phyloP scores from a whole-genome alignment of 768 basidiomycete species.

The Suillus sp. region DNA sequence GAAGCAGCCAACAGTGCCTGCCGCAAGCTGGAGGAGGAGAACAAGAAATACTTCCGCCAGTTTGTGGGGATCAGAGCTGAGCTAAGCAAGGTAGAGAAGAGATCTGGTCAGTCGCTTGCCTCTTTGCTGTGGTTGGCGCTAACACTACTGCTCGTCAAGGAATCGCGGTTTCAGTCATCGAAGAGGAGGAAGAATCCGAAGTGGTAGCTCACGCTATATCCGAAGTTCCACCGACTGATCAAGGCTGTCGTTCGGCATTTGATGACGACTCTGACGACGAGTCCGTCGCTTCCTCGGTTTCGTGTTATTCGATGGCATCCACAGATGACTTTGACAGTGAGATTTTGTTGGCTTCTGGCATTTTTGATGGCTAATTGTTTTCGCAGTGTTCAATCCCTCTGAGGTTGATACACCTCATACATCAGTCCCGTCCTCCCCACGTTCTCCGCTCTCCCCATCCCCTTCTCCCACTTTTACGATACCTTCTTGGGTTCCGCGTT shows the following conservation, averaged over 20 bases:
- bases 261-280: slow-evolving; percentile 3
- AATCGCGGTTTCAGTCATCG: background rate
- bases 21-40: background rate
- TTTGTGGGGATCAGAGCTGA: slow-evolving; percentile 1
- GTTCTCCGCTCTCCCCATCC: background rate
- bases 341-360: background rate
- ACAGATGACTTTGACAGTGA: slow-evolving; percentile 2
- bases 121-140: background rate
- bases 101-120: background rate
- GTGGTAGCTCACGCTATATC: background rate
- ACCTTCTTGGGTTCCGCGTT: slow-evolving; percentile 1
- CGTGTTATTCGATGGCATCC: background rate
- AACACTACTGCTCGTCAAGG: background rate
- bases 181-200: background rate
- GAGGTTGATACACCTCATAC: background rate
- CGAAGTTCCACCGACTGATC: background rate
- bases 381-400: background rate
- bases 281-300: background rate
- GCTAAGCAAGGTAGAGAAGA: background rate
- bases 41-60: slow-evolving; percentile 3
- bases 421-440: slow-evolving; percentile 1
- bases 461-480: background rate
- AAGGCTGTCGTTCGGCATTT: background rate
- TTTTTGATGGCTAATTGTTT: background rate
- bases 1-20: background rate